Percentiles rank a stretch among this genome's conserved stretches.
phyloP scores from a whole-genome alignment of 202 grass and related monocot genomes.

The Elaeis oleifera region DNA sequence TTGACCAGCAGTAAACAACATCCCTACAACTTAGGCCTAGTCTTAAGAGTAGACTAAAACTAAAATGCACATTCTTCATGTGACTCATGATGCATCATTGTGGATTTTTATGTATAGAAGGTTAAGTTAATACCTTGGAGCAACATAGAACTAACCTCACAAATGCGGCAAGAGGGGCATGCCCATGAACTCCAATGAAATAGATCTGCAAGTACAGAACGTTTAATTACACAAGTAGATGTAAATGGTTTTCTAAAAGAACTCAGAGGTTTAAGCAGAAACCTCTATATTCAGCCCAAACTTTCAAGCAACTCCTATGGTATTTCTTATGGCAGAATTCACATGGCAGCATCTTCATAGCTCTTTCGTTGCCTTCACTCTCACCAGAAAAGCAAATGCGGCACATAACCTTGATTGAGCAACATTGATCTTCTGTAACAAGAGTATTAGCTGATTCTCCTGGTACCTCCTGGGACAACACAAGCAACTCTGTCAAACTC shows the following conservation, averaged over 20 bases:
- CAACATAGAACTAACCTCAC: slow-evolving; percentile 58
- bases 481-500: neutral
- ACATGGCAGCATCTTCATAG: slow-evolving; percentile 11
- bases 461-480: neutral
- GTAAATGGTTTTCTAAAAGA: neutral
- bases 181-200: slow-evolving; percentile 83
- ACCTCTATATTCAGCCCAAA: slow-evolving; percentile 10
- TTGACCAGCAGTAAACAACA: too few relatives aligned
- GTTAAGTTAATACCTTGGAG: too few relatives aligned
- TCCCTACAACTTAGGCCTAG: too few relatives aligned
- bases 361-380: slow-evolving; percentile 4
- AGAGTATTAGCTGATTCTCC: neutral
- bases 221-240: neutral
- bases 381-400: slow-evolving; percentile 10
- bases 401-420: slow-evolving; percentile 8
- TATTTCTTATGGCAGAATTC: slow-evolving; percentile 2
- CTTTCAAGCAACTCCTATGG: slow-evolving; percentile 11
- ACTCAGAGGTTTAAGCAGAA: neutral
- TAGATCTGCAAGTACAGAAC: slow-evolving; percentile 31
- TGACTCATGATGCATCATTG: too few relatives aligned
- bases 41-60: too few relatives aligned
- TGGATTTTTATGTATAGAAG: too few relatives aligned
- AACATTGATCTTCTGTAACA: slow-evolving; percentile 4
- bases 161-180: slow-evolving; percentile 73
- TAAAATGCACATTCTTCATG: too few relatives aligned